Evolutionary conservation across 2,329 filamentous ascomycete species (phyloP), one percentile per base, ranked within the genome.

Genomic region (Diaporthe nobilis): DNA sequence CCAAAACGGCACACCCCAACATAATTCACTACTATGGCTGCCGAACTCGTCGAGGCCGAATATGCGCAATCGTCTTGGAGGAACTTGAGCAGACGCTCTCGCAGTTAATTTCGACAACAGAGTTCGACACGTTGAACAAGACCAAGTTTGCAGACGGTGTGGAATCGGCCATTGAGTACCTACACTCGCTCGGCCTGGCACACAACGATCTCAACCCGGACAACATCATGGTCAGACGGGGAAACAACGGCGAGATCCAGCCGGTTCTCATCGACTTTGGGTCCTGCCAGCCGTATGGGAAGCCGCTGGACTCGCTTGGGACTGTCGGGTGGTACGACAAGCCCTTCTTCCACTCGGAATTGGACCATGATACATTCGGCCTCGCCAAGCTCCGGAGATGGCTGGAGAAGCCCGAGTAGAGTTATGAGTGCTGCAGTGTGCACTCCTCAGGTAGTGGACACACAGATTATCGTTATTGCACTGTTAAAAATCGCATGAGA

Each of bases 1-100:
- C 75, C 12, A 9, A 72, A 7, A 20, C 49, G 1, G 65, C 60
- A 1, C 77, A 78, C 37, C 71, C 71, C 7, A 47, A 75, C 57
- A 74, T 78, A 51, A 61, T 77, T n/a, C 22, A 28, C 20, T 77
- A 77, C 34, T 55, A 76, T n/a, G 73, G 74, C 25, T 77, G 76
- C 44, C 76, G 74, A 10, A 74, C 71, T 15, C 28, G 68, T 12
- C 68, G 47, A 4, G 60, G 63, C 42, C 44, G 37, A 25, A 75
- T 72, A 47, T 76, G 61, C 51, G 76, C 51, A 28, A 22, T 75
- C 15, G 76, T 75, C 4, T n/a, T 77, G n/a, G 74, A 57, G 28
- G 55, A 57, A 22, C 25, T 57, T 6, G 55, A 57, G 28, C 55
- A 57, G 31, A 76, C 58, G 8, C 42, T 31, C 55, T 57, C 39